Evolutionary conservation across 805 yeast species (phyloP).

Genomic region (Monosporozyma siamensis): DNA sequence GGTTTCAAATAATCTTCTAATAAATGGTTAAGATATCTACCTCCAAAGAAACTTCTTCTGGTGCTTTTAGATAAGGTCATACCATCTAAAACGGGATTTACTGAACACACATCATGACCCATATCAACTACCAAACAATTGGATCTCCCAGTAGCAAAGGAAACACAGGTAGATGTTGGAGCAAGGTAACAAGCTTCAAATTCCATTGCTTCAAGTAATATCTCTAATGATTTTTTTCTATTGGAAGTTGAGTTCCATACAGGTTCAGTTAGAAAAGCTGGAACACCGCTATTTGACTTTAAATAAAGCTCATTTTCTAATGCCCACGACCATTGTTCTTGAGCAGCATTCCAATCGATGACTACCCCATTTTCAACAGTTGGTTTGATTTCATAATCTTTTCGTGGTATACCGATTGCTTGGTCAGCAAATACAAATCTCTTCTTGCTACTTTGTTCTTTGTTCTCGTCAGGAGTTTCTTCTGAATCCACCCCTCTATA

Average conservation of each 20-base stretch:
- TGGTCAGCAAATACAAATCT: conserved; percentile 31
- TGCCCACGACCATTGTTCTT: conserved; percentile 60
- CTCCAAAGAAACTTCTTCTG: conserved; percentile 65
- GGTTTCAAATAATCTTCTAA: conserved; percentile 27
- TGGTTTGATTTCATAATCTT: conserved; percentile 43
- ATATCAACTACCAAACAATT: conserved; percentile 78
- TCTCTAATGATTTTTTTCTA: conserved; percentile 61
- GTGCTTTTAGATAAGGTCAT: conserved; percentile 62
- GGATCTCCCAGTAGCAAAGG: conserved; percentile 84
- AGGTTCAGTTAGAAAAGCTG: conserved; percentile 77
- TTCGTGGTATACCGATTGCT: conserved; percentile 43
- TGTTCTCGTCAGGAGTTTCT: conserved; percentile 4
- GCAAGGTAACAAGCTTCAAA: conserved; percentile 78
- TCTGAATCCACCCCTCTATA: conserved; percentile 14
- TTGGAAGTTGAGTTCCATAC: conserved; percentile 68
- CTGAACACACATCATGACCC: conserved; percentile 70
- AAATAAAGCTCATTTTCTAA: conserved; percentile 43
- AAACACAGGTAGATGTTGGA: conserved; percentile 76
- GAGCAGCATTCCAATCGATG: conserved; percentile 81
- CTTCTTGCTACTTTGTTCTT: conserved; percentile 13
- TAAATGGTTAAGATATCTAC: conserved; percentile 42
- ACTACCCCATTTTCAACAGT: conserved; percentile 52
- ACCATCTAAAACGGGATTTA: conserved; percentile 78
- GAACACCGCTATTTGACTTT: conserved; percentile 35
- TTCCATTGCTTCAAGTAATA: conserved; percentile 54